phyloP scores from a whole-genome alignment of 2,329 filamentous ascomycete species.

The Trichoderma afroharzianum region DNA sequence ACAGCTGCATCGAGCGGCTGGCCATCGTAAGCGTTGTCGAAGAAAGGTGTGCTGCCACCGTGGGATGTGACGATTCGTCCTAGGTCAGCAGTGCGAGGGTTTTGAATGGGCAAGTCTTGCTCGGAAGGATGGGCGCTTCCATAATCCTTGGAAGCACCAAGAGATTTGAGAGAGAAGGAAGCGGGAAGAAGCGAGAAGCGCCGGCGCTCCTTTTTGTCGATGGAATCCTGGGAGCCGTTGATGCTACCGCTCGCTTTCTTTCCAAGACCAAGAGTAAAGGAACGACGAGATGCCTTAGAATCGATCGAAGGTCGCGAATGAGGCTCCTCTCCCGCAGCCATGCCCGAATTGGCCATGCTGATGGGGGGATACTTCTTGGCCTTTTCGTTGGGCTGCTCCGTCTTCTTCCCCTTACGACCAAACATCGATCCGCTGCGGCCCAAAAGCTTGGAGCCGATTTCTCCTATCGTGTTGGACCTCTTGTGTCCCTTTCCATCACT shows the following conservation, averaged over 20 bases:
- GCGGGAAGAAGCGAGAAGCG: conserved; percentile 69
- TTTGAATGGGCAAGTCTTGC: conserved; percentile 51
- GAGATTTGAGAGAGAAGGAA: conserved; percentile 61
- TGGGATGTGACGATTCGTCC: conserved; percentile 34
- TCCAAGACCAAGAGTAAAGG: conserved; percentile 64
- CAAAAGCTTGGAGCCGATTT: conserved; percentile 78
- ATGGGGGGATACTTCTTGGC: conserved; percentile 79
- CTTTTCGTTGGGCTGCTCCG: conserved; percentile 52
- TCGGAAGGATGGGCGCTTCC: conserved; percentile 44
- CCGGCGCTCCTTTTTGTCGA: conserved; percentile 56
- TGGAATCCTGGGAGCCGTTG: conserved; percentile 50
- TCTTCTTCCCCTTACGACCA: conserved; percentile 56
- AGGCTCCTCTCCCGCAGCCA: conserved; percentile 40
- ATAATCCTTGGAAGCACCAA: conserved; percentile 54
- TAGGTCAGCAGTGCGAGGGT: conserved; percentile 32
- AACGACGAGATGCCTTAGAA: conserved; percentile 62
- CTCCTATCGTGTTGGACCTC: conserved; percentile 72
- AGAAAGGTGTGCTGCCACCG: conserved; percentile 36
- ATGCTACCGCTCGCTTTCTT: conserved; percentile 70
- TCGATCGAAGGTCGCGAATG: conserved; percentile 62
- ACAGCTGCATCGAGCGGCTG: conserved; percentile 32
- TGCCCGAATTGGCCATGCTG: conserved; percentile 73
- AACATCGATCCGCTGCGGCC: conserved; percentile 80
- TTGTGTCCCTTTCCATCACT: conserved; percentile 56
- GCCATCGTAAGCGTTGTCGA: conserved; percentile 39